Evolutionary conservation across 495 filamentous ascomycete genomes (phyloP).

Genomic region (Penicillium parvum): DNA sequence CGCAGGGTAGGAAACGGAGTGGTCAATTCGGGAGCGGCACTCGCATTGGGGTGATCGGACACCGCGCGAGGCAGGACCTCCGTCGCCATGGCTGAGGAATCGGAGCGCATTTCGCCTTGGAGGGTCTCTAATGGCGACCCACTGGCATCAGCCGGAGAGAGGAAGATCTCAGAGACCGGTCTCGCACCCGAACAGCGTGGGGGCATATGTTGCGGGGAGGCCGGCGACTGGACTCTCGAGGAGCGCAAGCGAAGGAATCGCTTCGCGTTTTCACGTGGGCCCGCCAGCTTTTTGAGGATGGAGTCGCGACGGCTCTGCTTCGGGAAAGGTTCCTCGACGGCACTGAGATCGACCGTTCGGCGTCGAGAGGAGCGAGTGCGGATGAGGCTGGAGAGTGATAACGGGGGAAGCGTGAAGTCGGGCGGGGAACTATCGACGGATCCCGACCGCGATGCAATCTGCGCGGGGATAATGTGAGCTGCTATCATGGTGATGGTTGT

Average conservation of each 20-base stretch:
- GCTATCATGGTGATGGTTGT: constrained; percentile 26
- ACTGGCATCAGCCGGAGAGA: constrained; percentile 27
- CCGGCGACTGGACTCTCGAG: constrained; percentile 22
- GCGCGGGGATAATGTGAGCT: constrained; percentile 31
- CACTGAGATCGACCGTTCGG: constrained; percentile 15
- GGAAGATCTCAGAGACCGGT: constrained; percentile 42
- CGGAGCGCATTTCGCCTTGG: constrained; percentile 25
- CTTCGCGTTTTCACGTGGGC: constrained; percentile 48
- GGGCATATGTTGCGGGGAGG: constrained; percentile 20
- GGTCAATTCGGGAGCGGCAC: constrained; percentile 24
- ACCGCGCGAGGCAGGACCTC: constrained; percentile 25
- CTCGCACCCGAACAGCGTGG: constrained; percentile 26
- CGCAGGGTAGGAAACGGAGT: constrained; percentile 34
- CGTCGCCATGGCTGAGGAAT: constrained; percentile 33
- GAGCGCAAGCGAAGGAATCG: constrained; percentile 45
- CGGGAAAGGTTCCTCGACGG: constrained; percentile 24
- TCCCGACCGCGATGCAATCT: constrained; percentile 24
- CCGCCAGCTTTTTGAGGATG: constrained; percentile 42
- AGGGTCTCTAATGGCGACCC: not conserved
- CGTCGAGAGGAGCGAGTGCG: constrained; percentile 26
- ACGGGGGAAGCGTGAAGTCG: constrained; percentile 17
- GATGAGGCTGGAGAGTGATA: constrained; percentile 24
- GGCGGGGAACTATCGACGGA: constrained; percentile 22
- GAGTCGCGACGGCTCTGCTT: constrained; percentile 30
- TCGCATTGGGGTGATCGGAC: constrained; percentile 16